These are phyloP conservation scores for Ustilago xerochloae DNA, from an alignment of 1,284 basidiomycete genomes.

Conservation along the genomic window DNA sequence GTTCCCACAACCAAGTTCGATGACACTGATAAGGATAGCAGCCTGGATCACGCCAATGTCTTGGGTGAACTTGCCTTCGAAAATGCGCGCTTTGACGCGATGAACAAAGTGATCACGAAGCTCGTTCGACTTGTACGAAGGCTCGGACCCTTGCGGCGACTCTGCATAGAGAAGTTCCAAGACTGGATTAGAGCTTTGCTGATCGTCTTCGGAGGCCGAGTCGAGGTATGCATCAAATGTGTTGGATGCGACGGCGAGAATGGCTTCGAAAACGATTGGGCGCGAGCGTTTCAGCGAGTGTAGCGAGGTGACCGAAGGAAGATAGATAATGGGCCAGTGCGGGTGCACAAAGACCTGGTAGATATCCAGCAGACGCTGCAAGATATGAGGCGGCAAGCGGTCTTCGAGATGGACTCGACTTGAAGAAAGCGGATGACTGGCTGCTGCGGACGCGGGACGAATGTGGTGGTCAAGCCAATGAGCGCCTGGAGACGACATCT, in stretches of 20 bases:
- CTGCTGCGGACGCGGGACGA: conserved; percentile 17
- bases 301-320: conserved; percentile 47
- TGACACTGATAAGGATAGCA: conserved; percentile 46
- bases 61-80: conserved; percentile 41
- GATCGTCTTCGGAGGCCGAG: conserved; percentile 11
- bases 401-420: conserved; percentile 20
- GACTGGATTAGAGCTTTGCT: conserved; percentile 13
- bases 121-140: conserved; percentile 31
- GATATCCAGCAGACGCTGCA: conserved; percentile 41
- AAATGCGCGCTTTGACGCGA: conserved; percentile 40
- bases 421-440: conserved; percentile 6
- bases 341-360: conserved; percentile 52
- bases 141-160: conserved; percentile 19
- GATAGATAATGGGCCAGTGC: conserved; percentile 56
- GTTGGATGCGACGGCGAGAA: conserved; percentile 49
- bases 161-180: conserved; percentile 28
- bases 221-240: conserved; percentile 41
- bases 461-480: conserved; percentile 27
- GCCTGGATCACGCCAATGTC: conserved; percentile 44
- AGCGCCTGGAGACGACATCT: conserved; percentile 21
- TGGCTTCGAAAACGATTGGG: conserved; percentile 50
- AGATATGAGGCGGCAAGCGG: conserved; percentile 27
- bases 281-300: conserved; percentile 31
- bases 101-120: conserved; percentile 44
- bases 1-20: conserved; percentile 45